Evolutionary conservation across 2,329 filamentous ascomycete species (phyloP).

Genomic region (Raffaelea albimanens): DNA sequence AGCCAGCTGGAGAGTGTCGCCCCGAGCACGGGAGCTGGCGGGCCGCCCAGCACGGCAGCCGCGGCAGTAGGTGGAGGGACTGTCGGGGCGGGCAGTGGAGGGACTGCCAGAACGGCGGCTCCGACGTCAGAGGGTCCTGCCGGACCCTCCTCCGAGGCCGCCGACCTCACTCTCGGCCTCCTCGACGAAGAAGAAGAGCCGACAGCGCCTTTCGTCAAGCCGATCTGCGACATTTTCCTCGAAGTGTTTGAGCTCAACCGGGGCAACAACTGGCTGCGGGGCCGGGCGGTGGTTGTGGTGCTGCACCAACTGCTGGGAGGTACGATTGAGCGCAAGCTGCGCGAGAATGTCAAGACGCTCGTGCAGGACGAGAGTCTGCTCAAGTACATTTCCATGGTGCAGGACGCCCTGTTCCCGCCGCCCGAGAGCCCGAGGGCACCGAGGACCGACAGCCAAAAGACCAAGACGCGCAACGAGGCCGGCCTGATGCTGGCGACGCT

Average conservation of each 20-base stretch:
- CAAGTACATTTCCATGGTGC: constrained; percentile 64
- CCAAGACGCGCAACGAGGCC: constrained; percentile 75
- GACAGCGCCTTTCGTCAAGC: constrained; percentile 91
- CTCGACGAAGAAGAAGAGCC: constrained; percentile 60
- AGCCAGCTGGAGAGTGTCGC: constrained; percentile 51
- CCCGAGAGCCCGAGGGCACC: constrained; percentile 24
- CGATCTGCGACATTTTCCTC: constrained; percentile 94
- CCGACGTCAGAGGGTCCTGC: neutral
- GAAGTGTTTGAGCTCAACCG: constrained; percentile 91
- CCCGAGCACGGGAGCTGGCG: constrained; percentile 25
- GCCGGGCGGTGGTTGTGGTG: constrained; percentile 89
- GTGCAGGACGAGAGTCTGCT: constrained; percentile 73
- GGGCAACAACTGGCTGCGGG: constrained; percentile 94
- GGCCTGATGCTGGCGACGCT: constrained; percentile 82
- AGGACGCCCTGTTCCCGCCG: constrained; percentile 58
- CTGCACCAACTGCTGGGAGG: constrained; percentile 91
- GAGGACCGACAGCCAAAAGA: constrained; percentile 63
- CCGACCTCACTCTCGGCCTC: constrained; percentile 70
- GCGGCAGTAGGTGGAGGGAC: constrained; percentile 51
- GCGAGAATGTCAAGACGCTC: constrained; percentile 68
- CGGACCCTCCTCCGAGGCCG: neutral
- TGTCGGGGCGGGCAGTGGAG: constrained; percentile 88
- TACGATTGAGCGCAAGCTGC: constrained; percentile 90
- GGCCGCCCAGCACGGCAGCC: neutral
- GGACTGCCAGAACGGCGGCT: constrained; percentile 61